Evolutionary conservation across 192 early-diverging fungal species (phyloP).

Genomic region (Dissophora ornata): DNA sequence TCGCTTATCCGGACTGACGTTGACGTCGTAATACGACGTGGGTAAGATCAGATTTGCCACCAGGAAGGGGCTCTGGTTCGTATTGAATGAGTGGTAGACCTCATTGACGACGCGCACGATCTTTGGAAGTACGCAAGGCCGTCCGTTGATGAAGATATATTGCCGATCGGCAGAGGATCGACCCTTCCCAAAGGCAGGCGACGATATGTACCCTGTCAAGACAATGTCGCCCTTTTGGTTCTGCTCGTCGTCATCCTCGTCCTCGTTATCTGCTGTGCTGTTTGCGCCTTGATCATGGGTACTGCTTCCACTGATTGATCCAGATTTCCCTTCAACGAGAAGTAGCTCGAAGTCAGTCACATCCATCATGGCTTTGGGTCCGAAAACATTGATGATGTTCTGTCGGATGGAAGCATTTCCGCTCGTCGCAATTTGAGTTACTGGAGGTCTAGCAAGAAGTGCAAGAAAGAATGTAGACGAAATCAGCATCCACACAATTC

Average conservation of each 20-base stretch:
- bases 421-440: constrained; percentile 64
- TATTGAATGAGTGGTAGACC: constrained; percentile 74
- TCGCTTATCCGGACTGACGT: constrained; percentile 95
- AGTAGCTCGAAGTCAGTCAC: constrained; percentile 62
- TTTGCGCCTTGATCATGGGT: background rate
- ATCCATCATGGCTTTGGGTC: constrained; percentile 62
- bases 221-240: constrained; percentile 15
- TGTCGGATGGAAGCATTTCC: constrained; percentile 69
- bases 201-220: constrained; percentile 67
- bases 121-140: constrained; percentile 89
- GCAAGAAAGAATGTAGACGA: too few relatives aligned
- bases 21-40: constrained; percentile 83
- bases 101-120: constrained; percentile 85
- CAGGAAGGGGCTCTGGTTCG: constrained; percentile 83
- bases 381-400: constrained; percentile 85
- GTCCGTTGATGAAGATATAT: constrained; percentile 89
- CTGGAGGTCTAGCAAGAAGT: constrained; percentile 55
- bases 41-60: constrained; percentile 74
- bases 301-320: constrained; percentile 9
- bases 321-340: constrained; percentile 35
- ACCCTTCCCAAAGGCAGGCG: constrained; percentile 74
- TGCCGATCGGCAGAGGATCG: constrained; percentile 84
- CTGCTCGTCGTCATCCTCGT: constrained; percentile 13
- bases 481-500: too few relatives aligned
- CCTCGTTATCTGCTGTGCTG: background rate